Evolutionary conservation across 2,329 filamentous ascomycete species (phyloP), one percentile per base, ranked within the genome.

Genomic region (Paecilomyces variotii): DNA sequence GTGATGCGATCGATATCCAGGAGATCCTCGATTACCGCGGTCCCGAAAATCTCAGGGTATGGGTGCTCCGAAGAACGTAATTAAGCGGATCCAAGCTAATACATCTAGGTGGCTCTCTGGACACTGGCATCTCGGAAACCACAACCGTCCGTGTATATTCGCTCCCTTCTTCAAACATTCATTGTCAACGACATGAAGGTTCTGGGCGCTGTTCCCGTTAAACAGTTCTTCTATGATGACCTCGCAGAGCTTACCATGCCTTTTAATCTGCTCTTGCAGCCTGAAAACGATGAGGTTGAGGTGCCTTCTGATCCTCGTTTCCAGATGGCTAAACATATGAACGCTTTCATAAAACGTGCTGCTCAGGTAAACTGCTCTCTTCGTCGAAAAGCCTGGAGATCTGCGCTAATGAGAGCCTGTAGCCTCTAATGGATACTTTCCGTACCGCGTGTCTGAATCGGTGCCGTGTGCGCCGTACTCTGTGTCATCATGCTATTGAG

Each of bases 401-500:
- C 32, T 27, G 34, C 12, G 25, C 54, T 55, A 45, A 62, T 55
- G 56, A 35, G 55, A 39, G 55, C 45, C 51, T 81, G 4, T 79
- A 90, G 72, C 86, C 88, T 0, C 97, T 91, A 68, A 78, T 96
- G 19, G 92, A 97, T 64, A 82, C 95, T 14, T 87, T 94, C 67
- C 85, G 91, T 54, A 88, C 89, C 6, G 80, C 94, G 19, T 96
- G 91, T 67, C 90, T 97, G 70, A 99, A 97, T 69, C 82, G 91
- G 56, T 95, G 91, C 69, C 87, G 94, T 1, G 85, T 96, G 50
- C 85, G 94, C n/a, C 85, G 94, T 35, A 91, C 88, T n/a, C 81
- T 99, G 7, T 91, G 87, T 61, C 93, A 97, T 70, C 84, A 87
- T 12, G 85, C 96, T 35, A 78, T 85, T 2, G 88, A 93, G 60